Evolutionary conservation across 208 protist genomes (phyloP), one percentile per base, ranked within the genome.

Genomic region (Hexamita inflata): DNA sequence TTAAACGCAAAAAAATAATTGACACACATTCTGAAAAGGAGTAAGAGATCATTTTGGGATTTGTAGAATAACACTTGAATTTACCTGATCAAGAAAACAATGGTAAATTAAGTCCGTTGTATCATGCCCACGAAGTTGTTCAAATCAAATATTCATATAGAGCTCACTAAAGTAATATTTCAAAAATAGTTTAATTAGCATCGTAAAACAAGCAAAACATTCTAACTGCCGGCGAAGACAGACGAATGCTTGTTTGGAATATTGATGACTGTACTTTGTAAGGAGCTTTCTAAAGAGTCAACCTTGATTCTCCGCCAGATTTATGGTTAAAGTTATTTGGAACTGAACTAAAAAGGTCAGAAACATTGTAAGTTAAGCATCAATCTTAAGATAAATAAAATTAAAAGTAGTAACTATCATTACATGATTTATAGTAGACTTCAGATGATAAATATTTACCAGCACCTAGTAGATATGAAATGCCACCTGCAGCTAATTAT

Each of bases 271-370:
- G 30, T 32, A 9, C 9, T 35, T n/a, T 70, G 2, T 32, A 45
- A 2, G 64, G 64, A 19, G 42, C 42, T 9, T 7, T 45, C 38
- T 38, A 70, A 34, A 40, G 64, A 40, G 64, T 70, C 35, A 70
- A 70, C 9, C 64, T 70, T 24, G 64, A 70, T 19, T 19, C 9
- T n/a, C 64, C 64, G 15, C 64, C 64, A 4, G 38, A 70, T 15
- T 2, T 19, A 45, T 70, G 64, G 64, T 9, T 45, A 15, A 32
- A 35, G n/a, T 4, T 45, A 30, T 70, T 70, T 38, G n/a, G n/a
- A n/a, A n/a, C n/a, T n/a, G n/a, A n/a, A n/a, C n/a, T n/a, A n/a
- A n/a, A n/a, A n/a, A n/a, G n/a, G 11, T 7, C 60, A n/a, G 24
- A 34, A 13, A 49, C n/a, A 11, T 29, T 19, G 2, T 11, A 24